Base-by-base conservation (phyloP, 495 filamentous ascomycete species). In the Xylaria cubensis region DNA sequence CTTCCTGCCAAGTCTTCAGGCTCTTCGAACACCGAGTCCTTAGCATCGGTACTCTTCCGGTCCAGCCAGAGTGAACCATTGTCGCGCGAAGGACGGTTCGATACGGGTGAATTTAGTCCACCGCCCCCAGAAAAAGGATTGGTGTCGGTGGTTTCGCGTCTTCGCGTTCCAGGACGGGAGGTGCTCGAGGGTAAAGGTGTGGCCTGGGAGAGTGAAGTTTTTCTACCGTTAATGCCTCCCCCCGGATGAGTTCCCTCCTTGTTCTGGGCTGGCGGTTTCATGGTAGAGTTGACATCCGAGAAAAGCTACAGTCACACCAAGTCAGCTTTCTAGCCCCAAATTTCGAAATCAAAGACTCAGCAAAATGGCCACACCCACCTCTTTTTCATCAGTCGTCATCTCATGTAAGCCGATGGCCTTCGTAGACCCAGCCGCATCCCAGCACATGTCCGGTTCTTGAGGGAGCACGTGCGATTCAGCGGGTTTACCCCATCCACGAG, bases 111-210 rank as follows among this genome's bases (percentile, higher is more conserved):
- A 15, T 83, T 78, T 36, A 88, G 64, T 17, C 62, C 62, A n/a
- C 79, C 77, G 12, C 68, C 75, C 24, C 89, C 74, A 7, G 76
- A 87, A 79, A 92, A 89, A 21, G 88, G 85, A 75, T 93, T 90
- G 42, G 92, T 91, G 73, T 98, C 97, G 36, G 88, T 88, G n/a
- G 94, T 95, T 81, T 97, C 94, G 69, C 96, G 91, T 76, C 94
- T 92, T 68, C 95, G 88, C 29, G 87, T 89, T 19, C 88, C 84
- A 7, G 94, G 94, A 66, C 95, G 90, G 50, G 84, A 83, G 29
- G 85, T 83, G 42, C 88, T 85, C 13, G 88, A 90, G 17, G 95
- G 94, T 21, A 91, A 91, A 9, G 81, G 72, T 32, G 82, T 77
- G 26, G 75, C 83, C 64, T 90, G 88, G 8, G 93, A 93, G 32